Conservation (phyloP, 768 basidiomycete genomes). For the Agrocybe pediades region DNA sequence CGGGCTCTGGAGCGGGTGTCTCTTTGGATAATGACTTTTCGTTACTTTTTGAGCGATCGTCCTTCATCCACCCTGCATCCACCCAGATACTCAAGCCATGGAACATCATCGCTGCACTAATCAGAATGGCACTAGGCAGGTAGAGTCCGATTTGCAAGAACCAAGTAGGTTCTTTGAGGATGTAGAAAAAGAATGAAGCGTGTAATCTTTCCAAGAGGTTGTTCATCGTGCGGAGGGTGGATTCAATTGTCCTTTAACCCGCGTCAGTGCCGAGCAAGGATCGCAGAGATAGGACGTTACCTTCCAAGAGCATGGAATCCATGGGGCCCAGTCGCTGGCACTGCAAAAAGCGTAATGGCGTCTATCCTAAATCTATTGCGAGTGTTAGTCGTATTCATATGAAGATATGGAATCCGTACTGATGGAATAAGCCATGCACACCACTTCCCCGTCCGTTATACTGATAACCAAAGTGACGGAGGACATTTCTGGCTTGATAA, state of each 20-base stretch:
- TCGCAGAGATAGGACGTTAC: conserved; percentile 40
- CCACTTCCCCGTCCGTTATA: conserved; percentile 82
- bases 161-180: conserved; percentile 58
- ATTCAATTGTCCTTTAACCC: conserved; percentile 71
- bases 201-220: conserved; percentile 96
- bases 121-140: conserved; percentile 82
- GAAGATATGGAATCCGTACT: conserved; percentile 42
- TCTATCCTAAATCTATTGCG: conserved; percentile 84
- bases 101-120: conserved; percentile 86
- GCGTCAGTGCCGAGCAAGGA: neutral
- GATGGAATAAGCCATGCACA: conserved; percentile 87
- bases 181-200: conserved; percentile 97
- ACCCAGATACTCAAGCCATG: conserved; percentile 78
- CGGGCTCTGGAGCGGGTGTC: neutral
- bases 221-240: conserved; percentile 85
- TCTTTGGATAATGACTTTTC: conserved; percentile 19
- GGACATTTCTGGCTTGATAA: conserved; percentile 65
- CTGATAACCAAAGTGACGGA: conserved; percentile 73
- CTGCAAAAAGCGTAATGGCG: conserved; percentile 86
- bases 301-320: conserved; percentile 93
- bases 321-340: conserved; percentile 89
- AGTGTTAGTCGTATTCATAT: conserved; percentile 1
- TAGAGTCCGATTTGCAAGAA: conserved; percentile 93
- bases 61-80: conserved; percentile 55
- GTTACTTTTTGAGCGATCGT: conserved; percentile 12